Base-by-base conservation (phyloP, 1,284 basidiomycete genomes). In the Volvariella surrecta region DNA sequence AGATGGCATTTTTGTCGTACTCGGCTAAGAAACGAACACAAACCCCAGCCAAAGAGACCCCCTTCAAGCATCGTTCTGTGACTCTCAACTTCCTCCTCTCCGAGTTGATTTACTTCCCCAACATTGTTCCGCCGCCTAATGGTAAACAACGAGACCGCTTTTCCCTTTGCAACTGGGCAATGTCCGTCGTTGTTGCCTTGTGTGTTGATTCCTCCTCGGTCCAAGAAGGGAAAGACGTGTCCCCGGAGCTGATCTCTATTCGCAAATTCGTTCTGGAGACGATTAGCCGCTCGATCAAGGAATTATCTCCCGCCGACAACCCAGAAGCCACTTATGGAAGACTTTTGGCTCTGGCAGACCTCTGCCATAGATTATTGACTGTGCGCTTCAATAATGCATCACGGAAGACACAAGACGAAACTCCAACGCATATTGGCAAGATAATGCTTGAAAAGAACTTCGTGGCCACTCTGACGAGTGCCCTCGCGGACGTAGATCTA, bases 361-460 rank as follows among this genome's bases (percentile, higher is more conserved):
- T 99, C 17, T 91, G 90, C 55, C 79, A 90, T 61, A 86, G 93
- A 7, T 68, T 99, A 17, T 70, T 99, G 44, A 89, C 85, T 1
- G 83, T 90, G 10, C 81, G 82, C 15, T 78, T 83, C 61, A 80
- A 76, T 51, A 60, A 61, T 16, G 64, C 63, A 8, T 62, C 70
- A 21, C 76, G 80, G 40, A 84, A 86, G 56, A 67, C 75, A 22
- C 72, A 76, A 46, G 89, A 94, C 35, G 94, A 96, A 41, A 72
- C 78, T 9, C 84, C 87, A 2, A 85, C 93, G 13, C 93, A 97
- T 50, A 77, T 98, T 46, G 92, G 96, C 34, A 99, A 98, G 68
- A 77, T 94, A 50, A 99, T 99, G 96, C 67, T 99, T 37, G 96
- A 99, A 70, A 97, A 98, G 71, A 92, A 91, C 58, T 96, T 89